phyloP scores from a whole-genome alignment of 1,284 basidiomycete genomes.

The Ustilago crameri region DNA sequence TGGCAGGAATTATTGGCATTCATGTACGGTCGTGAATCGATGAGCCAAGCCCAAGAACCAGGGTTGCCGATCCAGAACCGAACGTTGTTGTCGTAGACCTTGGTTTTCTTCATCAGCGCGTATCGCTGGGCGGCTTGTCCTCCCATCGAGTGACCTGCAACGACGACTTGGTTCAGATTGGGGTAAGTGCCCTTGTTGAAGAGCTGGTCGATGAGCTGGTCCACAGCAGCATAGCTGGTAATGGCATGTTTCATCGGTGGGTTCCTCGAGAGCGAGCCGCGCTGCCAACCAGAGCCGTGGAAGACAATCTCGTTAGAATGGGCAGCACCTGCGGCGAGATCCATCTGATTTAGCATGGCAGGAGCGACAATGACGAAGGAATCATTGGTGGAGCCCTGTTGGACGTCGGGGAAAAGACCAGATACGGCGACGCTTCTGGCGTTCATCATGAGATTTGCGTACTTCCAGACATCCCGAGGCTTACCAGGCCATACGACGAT shows the following conservation, averaged over 20 bases:
- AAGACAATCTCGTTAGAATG: conserved; percentile 33
- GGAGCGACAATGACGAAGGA: conserved; percentile 39
- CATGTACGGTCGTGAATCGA: conserved; percentile 49
- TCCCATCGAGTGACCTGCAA: conserved; percentile 63
- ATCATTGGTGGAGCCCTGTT: conserved; percentile 32
- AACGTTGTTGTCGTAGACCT: conserved; percentile 47
- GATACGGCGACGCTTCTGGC: conserved; percentile 38
- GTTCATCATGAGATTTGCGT: conserved; percentile 56
- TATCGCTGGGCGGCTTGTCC: conserved; percentile 60
- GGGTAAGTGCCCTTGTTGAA: conserved; percentile 54
- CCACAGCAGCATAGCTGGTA: conserved; percentile 55
- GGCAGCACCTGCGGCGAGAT: conserved; percentile 50
- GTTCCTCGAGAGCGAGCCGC: conserved; percentile 44
- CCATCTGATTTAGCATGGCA: conserved; percentile 36
- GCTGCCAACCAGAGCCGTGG: conserved; percentile 53
- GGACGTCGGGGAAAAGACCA: conserved; percentile 13
- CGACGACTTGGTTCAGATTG: conserved; percentile 58
- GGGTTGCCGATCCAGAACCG: conserved; percentile 62
- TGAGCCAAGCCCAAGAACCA: conserved; percentile 61
- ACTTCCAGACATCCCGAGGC: conserved; percentile 64
- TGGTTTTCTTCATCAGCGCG: conserved; percentile 49
- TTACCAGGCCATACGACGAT: conserved; percentile 53
- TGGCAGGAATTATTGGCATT: conserved; percentile 33
- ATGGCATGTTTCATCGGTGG: conserved; percentile 43
- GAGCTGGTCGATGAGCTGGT: conserved; percentile 50